Evolutionary conservation across 2,329 filamentous ascomycete genomes (phyloP).

Genomic region (Diplodia seriata): DNA sequence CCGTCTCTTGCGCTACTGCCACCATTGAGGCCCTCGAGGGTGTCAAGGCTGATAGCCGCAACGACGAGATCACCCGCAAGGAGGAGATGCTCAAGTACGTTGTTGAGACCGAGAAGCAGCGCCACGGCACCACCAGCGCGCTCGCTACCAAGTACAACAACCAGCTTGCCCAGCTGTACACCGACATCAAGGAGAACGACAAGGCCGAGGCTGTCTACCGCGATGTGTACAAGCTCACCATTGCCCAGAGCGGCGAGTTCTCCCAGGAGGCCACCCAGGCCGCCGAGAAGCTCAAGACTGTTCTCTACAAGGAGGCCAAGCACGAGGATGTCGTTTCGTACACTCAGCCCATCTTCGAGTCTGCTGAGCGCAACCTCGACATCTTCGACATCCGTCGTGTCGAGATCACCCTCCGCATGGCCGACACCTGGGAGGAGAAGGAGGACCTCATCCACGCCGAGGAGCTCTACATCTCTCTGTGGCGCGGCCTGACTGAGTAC

Average conservation of each 20-base stretch:
- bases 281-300: slow-evolving; percentile 38
- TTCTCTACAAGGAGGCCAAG: slow-evolving; percentile 34
- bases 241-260: slow-evolving; percentile 38
- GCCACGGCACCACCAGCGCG: slow-evolving; percentile 35
- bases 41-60: slow-evolving; percentile 24
- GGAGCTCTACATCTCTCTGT: slow-evolving; percentile 36
- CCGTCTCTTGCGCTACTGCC: slow-evolving; percentile 34
- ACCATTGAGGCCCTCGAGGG: slow-evolving; percentile 17
- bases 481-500: slow-evolving; percentile 32
- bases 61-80: slow-evolving; percentile 36
- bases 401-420: slow-evolving; percentile 31
- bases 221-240: slow-evolving; percentile 38
- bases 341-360: slow-evolving; percentile 32
- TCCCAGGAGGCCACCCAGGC: slow-evolving; percentile 36
- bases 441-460: slow-evolving; percentile 40
- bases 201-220: slow-evolving; percentile 40
- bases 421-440: slow-evolving; percentile 38
- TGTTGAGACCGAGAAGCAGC: slow-evolving; percentile 36
- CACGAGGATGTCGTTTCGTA: slow-evolving; percentile 32
- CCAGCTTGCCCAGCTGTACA: slow-evolving; percentile 39
- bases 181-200: slow-evolving; percentile 37
- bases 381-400: slow-evolving; percentile 33
- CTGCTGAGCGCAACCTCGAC: slow-evolving; percentile 32
- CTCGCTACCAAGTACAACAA: slow-evolving; percentile 36
- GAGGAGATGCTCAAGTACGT: slow-evolving; percentile 40